These are phyloP conservation scores for Neofusicoccum cordaticola DNA, from an alignment of 2,329 filamentous ascomycete genomes.

Conservation along the genomic window DNA sequence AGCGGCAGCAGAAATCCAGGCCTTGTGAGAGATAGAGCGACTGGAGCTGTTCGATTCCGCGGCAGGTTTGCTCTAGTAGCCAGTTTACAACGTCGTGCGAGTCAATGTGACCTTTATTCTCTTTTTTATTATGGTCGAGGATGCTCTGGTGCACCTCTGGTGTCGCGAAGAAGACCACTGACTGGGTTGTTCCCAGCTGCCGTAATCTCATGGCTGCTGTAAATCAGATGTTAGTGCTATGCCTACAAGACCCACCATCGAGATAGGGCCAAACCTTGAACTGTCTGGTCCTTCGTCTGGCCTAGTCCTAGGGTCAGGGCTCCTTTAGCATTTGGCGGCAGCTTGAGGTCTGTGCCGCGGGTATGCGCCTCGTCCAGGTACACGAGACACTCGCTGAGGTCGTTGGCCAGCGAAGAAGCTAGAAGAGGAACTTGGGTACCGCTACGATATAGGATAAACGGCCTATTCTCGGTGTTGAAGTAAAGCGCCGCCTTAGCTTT, in stretches of 20 bases:
- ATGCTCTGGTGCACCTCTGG: conserved; percentile 60
- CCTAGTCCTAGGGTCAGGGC: conserved; percentile 57
- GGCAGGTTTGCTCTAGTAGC: conserved; percentile 64
- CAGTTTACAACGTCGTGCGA: conserved; percentile 57
- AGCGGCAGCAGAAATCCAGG: conserved; percentile 57
- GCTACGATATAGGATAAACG: conserved; percentile 45
- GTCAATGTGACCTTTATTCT: conserved; percentile 28
- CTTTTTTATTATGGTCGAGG: conserved; percentile 43
- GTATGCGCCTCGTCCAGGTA: conserved; percentile 63
- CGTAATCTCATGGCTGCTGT: conserved; percentile 63
- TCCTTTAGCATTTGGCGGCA: conserved; percentile 48
- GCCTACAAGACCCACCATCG: background rate
- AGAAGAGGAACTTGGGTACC: conserved; percentile 45
- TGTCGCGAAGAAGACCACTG: background rate
- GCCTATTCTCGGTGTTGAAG: conserved; percentile 50
- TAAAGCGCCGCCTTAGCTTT: conserved; percentile 52
- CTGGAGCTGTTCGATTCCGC: conserved; percentile 57
- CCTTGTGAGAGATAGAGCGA: conserved; percentile 60
- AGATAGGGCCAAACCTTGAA: conserved; percentile 51
- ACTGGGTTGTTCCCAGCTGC: conserved; percentile 34
- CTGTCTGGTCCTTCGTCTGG: conserved; percentile 60
- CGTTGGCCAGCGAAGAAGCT: conserved; percentile 54
- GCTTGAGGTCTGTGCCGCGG: conserved; percentile 58
- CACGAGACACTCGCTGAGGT: conserved; percentile 52
- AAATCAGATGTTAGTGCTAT: conserved; percentile 41